Conservation (phyloP, 345 rosid species). For the Gossypium ekmanianum region DNA sequence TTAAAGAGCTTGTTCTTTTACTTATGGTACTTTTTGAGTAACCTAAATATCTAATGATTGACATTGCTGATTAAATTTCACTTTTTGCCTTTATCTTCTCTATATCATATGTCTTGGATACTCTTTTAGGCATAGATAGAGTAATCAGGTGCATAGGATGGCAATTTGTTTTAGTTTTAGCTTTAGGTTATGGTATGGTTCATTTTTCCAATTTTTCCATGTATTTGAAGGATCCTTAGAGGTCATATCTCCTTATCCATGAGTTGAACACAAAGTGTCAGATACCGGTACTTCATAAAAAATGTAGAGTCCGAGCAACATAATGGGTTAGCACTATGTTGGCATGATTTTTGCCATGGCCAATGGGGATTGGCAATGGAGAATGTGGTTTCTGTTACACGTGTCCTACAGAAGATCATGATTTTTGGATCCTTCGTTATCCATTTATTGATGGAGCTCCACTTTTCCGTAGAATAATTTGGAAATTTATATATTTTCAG, state of each 20-base stretch:
- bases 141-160: not conserved
- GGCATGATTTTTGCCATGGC: not conserved
- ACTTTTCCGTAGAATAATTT: not conserved
- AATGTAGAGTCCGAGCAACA: too few relatives aligned
- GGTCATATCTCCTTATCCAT: too few relatives aligned
- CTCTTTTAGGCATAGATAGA: not conserved
- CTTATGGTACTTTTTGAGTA: not conserved
- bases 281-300: too few relatives aligned
- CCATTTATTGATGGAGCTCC: not conserved
- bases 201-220: too few relatives aligned
- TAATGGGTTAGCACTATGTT: not conserved
- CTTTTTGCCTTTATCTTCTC: not conserved
- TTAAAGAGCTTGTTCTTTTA: not conserved
- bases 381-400: not conserved
- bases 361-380: not conserved
- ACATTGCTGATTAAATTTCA: not conserved
- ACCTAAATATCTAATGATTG: not conserved
- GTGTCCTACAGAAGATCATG: not conserved
- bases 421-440: not conserved
- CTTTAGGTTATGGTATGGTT: not conserved
- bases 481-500: not conserved
- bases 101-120: not conserved
- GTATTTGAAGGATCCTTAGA: too few relatives aligned
- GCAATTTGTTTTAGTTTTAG: not conserved
- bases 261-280: too few relatives aligned